A percentile compares a stretch with the other conserved stretches of the same genome.
Conservation (phyloP, 495 filamentous ascomycete species). For the Penicillium macrosclerotiorum region DNA sequence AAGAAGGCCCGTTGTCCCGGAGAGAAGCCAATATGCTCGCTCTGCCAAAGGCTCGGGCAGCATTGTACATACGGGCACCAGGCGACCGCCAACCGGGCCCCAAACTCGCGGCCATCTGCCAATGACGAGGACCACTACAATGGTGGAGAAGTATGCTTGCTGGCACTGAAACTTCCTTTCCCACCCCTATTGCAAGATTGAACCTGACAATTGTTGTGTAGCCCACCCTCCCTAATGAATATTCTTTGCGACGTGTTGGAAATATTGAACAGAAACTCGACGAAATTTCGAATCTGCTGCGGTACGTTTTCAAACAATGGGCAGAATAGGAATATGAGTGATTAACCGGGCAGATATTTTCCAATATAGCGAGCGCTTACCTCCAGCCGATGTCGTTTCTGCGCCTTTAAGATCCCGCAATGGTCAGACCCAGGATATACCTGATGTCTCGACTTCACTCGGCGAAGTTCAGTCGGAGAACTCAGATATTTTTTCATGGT, state of each 20-base stretch:
- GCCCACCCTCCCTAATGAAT: too few species aligned
- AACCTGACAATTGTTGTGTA: too few species aligned
- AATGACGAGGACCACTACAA: background rate
- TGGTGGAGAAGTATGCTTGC: background rate
- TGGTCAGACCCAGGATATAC: too few species aligned
- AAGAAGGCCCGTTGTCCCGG: constrained; percentile 44
- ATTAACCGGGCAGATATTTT: background rate
- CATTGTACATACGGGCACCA: constrained; percentile 30
- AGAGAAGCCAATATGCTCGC: constrained; percentile 36
- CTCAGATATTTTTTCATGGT: background rate
- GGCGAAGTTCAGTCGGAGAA: background rate
- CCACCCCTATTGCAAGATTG: too few species aligned
- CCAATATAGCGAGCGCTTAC: too few species aligned
- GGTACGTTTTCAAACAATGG: too few species aligned
- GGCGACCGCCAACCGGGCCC: background rate
- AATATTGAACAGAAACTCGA: constrained; percentile 26
- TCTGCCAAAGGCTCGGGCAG: constrained; percentile 36
- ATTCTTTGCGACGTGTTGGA: constrained; percentile 12
- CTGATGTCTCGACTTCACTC: background rate
- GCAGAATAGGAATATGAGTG: too few species aligned
- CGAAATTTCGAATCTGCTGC: constrained; percentile 19
- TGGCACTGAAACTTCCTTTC: too few species aligned
- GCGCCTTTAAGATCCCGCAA: too few species aligned
- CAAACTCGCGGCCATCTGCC: background rate
- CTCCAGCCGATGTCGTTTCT: too few species aligned